Conservation (phyloP, 2,329 filamentous ascomycete species). For the Aureobasidium sp. region DNA sequence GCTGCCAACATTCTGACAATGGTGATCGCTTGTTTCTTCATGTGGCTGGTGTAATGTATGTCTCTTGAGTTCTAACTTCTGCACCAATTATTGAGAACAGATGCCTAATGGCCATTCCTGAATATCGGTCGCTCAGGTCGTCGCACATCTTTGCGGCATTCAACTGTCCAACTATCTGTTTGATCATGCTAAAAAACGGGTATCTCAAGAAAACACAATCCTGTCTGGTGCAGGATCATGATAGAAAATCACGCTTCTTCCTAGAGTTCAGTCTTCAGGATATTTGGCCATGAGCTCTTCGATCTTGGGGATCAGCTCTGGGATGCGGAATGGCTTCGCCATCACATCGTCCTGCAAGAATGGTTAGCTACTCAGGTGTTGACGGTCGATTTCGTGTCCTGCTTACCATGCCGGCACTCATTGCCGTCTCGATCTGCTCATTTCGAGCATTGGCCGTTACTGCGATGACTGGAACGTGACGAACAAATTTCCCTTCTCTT, state of each 20-base stretch:
- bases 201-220: not conserved
- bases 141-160: not conserved
- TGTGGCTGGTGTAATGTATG: not conserved
- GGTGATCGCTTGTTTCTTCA: not conserved
- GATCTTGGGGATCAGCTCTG: constrained; percentile 42
- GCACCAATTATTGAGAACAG: not conserved
- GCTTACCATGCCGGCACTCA: constrained; percentile 58
- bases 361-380: constrained; percentile 13
- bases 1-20: not conserved
- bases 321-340: constrained; percentile 42
- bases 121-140: too few relatives aligned
- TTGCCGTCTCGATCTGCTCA: constrained; percentile 64
- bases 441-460: constrained; percentile 73
- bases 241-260: not conserved
- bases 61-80: not conserved
- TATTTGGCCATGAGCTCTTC: constrained; percentile 35
- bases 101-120: not conserved
- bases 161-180: not conserved
- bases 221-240: not conserved
- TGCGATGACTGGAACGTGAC: constrained; percentile 67
- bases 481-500: constrained; percentile 48
- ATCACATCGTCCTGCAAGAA: constrained; percentile 39
- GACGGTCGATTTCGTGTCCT: not conserved
- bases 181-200: not conserved
- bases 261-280: constrained; percentile 14